phyloP scores from a whole-genome alignment of 2,329 filamentous ascomycete genomes.

The Colletotrichum endophyticum region DNA sequence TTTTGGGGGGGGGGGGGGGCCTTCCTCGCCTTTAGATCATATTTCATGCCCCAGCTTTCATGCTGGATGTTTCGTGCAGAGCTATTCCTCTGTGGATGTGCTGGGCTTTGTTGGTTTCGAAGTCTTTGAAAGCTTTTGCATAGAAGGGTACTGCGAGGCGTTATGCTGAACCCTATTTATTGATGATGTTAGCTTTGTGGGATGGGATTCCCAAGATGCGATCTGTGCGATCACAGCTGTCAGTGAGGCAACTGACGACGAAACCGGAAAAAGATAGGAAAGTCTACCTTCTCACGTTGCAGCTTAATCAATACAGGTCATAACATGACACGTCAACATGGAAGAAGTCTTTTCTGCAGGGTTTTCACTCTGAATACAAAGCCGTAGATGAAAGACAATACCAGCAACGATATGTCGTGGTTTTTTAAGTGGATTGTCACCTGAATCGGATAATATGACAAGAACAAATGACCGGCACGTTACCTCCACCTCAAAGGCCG shows the following conservation, averaged over 20 bases:
- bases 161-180: fast-evolving
- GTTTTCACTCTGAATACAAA: background rate
- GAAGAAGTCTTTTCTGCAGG: fast-evolving
- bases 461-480: background rate
- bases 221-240: fast-evolving
- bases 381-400: background rate
- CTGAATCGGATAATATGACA: background rate
- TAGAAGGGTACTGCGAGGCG: background rate
- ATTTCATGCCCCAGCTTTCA: background rate
- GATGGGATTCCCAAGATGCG: background rate
- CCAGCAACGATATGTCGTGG: background rate
- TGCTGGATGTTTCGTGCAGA: background rate
- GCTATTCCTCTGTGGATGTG: background rate
- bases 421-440: background rate
- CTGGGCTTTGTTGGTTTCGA: background rate
- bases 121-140: fast-evolving
- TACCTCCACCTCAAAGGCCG: background rate
- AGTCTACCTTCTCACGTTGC: fast-evolving
- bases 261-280: background rate
- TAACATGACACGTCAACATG: background rate
- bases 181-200: fast-evolving
- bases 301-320: background rate
- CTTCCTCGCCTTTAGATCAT: background rate
- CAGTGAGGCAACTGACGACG: too few relatives aligned
- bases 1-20: too few relatives aligned